Evolutionary conservation across 805 yeast species (phyloP), one percentile per base, ranked within the genome.

Genomic region (Suhomyces canberraensis): DNA sequence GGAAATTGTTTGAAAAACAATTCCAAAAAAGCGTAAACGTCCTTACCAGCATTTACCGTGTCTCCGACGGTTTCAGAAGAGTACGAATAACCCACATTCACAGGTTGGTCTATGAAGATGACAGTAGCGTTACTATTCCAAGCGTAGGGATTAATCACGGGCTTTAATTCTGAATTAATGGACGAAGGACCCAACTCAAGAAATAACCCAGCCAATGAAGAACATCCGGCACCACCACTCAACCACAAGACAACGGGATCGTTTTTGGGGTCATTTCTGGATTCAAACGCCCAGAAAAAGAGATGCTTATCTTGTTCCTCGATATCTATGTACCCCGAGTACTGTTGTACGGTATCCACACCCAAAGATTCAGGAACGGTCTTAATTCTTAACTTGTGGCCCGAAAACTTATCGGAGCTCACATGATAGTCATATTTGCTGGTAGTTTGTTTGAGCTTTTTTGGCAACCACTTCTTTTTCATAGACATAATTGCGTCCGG

Each of bases 341-440:
- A 61, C 40, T 63, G 69, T 15, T 61, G 35, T n/a, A 63, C 69
- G 17, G 58, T 42, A 40, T 64, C 71, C 31, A 64, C 46, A n/a
- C 69, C 67, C 26, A 64, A 52, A 8, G 45, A 32, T 37, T 60
- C 66, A 1, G 70, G 71, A 34, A 54, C 40, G 33, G 57, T 43
- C n/a, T n/a, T 68, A 48, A 79, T 76, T 55, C 91, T 78, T 60
- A 84, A 67, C 43, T 74, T 63, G 59, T 82, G 72, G 55, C 70
- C 64, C 11, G 70, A 66, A 34, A 68, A 59, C 48, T 66, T 65
- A 16, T 50, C 60, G 45, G 61, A 64, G 39, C 56, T 37, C 27
- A 66, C 68, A 36, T 60, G 68, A 56, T 59, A 68, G 52, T 69
- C 71, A 40, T 56, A 66, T 16, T 53, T 11, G 9, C 32, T 16